Evolutionary conservation across 2,329 filamentous ascomycete species (phyloP).

Genomic region (Fusarium staphyleae): DNA sequence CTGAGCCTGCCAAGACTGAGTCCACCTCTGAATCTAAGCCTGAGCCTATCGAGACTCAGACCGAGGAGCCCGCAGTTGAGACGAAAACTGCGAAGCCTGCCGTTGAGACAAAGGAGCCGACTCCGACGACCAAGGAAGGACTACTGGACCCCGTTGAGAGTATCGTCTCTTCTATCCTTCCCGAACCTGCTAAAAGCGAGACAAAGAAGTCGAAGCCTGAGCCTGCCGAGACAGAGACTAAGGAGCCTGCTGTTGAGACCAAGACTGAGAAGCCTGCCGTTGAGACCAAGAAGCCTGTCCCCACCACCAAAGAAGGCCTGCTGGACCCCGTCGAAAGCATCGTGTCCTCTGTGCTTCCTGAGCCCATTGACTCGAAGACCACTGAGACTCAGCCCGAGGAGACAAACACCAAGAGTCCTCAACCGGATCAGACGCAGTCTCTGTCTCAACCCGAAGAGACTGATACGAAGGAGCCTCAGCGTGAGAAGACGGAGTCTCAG

Average conservation of each 20-base stretch:
- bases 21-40: too few relatives aligned
- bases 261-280: slow-evolving; percentile 4
- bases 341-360: slow-evolving; percentile 23
- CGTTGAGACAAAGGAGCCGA: slow-evolving; percentile 7
- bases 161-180: slow-evolving; percentile 11
- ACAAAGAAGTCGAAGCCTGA: background rate
- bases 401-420: slow-evolving; percentile 9
- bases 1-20: too few relatives aligned
- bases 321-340: slow-evolving; percentile 35
- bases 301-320: slow-evolving; percentile 23
- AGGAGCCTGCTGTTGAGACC: slow-evolving; percentile 1
- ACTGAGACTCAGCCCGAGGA: slow-evolving; percentile 11
- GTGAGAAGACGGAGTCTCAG: slow-evolving; percentile 18
- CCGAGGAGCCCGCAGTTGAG: background rate
- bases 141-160: slow-evolving; percentile 24
- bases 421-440: slow-evolving; percentile 19
- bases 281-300: slow-evolving; percentile 11
- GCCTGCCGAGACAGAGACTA: background rate
- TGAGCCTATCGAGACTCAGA: too few relatives aligned
- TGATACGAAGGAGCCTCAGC: slow-evolving; percentile 22
- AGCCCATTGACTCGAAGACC: slow-evolving; percentile 18
- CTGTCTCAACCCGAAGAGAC: slow-evolving; percentile 17
- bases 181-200: background rate
- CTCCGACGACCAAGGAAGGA: slow-evolving; percentile 6
- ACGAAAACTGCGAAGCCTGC: background rate